A percentile compares a stretch with the other conserved stretches of the same genome.
These are phyloP conservation scores for Chaetomidium leptoderma DNA, from an alignment of 495 filamentous ascomycete species.

Conservation along the genomic window DNA sequence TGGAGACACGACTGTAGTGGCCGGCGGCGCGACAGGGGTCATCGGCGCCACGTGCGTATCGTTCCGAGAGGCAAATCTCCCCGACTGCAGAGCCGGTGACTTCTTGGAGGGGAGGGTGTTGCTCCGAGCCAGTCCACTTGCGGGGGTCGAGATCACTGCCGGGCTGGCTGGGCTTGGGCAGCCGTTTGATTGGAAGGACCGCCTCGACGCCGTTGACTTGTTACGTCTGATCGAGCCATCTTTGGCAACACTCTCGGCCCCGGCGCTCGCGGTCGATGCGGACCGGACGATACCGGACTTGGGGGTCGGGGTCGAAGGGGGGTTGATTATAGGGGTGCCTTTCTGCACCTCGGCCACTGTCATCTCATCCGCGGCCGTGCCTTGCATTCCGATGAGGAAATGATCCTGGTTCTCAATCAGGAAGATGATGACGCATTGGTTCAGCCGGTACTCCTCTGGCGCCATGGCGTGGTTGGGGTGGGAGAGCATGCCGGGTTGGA, in stretches of 20 bases:
- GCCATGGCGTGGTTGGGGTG: constrained; percentile 94
- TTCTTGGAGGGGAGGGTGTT: constrained; percentile 95
- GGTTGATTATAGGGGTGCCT: constrained; percentile 52
- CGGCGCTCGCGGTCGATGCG: constrained; percentile 80
- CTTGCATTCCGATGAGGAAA: constrained; percentile 90
- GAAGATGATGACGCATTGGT: constrained; percentile 96
- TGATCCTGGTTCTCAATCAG: constrained; percentile 94
- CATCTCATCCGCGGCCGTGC: constrained; percentile 81
- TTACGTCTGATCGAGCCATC: constrained; percentile 76
- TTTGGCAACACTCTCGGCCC: constrained; percentile 77
- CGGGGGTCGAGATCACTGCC: constrained; percentile 47
- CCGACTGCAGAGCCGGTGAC: constrained; percentile 63
- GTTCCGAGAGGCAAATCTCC: constrained; percentile 41
- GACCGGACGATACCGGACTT: constrained; percentile 61
- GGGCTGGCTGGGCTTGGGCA: constrained; percentile 69
- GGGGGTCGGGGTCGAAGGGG: constrained; percentile 52
- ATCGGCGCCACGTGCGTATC: constrained; percentile 33
- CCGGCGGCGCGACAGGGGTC: constrained; percentile 26
- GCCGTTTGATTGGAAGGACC: constrained; percentile 66
- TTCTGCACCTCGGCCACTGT: constrained; percentile 81
- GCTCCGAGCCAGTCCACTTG: constrained; percentile 74
- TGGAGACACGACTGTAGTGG: constrained; percentile 16
- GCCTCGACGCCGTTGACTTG: constrained; percentile 65
- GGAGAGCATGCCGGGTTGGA: constrained; percentile 92
- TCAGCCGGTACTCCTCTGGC: constrained; percentile 86